Evolutionary conservation across 208 protist genomes (phyloP).

Genomic region (Kentomonas sorsogonicus): DNA sequence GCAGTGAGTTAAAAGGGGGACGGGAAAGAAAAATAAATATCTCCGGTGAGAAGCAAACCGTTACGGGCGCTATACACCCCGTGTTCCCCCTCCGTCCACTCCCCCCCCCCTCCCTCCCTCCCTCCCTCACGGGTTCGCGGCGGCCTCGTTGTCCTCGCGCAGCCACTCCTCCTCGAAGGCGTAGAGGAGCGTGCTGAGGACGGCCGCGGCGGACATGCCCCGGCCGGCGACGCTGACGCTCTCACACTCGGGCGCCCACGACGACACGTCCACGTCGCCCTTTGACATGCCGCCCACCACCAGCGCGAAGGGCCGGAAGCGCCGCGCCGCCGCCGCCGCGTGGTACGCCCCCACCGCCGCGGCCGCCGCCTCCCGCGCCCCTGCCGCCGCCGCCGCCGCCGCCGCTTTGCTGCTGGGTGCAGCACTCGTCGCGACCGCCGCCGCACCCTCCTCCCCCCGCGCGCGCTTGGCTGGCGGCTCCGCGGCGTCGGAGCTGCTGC

Average conservation of each 20-base stretch:
- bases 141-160: constrained; percentile 66
- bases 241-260: constrained; percentile 46
- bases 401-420: constrained; percentile 19
- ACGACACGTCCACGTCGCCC: constrained; percentile 72
- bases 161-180: constrained; percentile 86
- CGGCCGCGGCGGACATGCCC: constrained; percentile 81
- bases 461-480: no score
- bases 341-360: constrained; percentile 25
- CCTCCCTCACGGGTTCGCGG: not conserved
- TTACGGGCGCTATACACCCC: no score
- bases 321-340: constrained; percentile 26
- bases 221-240: constrained; percentile 66
- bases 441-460: no score
- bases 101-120: no score
- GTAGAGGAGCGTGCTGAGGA: constrained; percentile 59
- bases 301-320: constrained; percentile 82
- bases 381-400: constrained; percentile 13
- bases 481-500: constrained; percentile 12
- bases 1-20: not conserved
- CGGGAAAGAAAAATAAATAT: constrained; percentile 5
- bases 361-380: constrained; percentile 33
- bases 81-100: no score
- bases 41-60: constrained; percentile 2
- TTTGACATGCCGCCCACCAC: constrained; percentile 84
- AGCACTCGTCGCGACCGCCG: no score